Conservation (phyloP, 306 rosid species). For the Benincasa hispida region DNA sequence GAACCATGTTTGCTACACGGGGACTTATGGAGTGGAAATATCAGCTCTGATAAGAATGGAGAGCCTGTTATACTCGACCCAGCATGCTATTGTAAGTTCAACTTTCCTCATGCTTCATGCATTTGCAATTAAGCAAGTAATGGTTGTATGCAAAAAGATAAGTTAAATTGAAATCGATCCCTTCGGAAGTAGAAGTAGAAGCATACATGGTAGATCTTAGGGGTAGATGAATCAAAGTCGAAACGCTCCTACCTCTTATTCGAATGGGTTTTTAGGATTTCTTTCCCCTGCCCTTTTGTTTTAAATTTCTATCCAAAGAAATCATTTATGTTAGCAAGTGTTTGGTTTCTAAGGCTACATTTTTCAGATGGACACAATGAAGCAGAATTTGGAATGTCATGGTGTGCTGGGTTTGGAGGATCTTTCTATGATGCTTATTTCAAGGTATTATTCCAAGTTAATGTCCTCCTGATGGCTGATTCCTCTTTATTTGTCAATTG, state of each 20-base stretch:
- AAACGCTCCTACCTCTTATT: neutral
- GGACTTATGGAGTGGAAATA: constrained; percentile 95
- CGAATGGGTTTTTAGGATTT: neutral
- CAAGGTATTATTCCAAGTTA: constrained; percentile 30
- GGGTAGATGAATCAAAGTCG: neutral
- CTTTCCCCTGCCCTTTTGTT: neutral
- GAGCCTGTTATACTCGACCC: constrained; percentile 91
- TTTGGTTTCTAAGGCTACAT: neutral
- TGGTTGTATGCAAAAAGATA: neutral
- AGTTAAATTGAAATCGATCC: neutral
- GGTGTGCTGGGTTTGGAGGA: constrained; percentile 96
- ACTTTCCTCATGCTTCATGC: neutral
- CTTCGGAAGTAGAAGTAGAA: neutral
- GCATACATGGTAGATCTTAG: neutral
- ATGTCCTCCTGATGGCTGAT: neutral
- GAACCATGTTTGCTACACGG: constrained; percentile 94
- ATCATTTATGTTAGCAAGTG: neutral
- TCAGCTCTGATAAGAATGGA: constrained; percentile 69
- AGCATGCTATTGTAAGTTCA: constrained; percentile 91
- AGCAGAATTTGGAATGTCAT: constrained; percentile 95
- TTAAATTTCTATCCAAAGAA: neutral
- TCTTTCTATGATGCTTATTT: constrained; percentile 80
- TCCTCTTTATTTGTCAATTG: neutral
- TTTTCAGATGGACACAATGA: constrained; percentile 77
- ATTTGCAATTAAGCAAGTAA: neutral